These are phyloP conservation scores for Penicillium crustosum DNA, from an alignment of 2,329 filamentous ascomycete species.

Conservation along the genomic window DNA sequence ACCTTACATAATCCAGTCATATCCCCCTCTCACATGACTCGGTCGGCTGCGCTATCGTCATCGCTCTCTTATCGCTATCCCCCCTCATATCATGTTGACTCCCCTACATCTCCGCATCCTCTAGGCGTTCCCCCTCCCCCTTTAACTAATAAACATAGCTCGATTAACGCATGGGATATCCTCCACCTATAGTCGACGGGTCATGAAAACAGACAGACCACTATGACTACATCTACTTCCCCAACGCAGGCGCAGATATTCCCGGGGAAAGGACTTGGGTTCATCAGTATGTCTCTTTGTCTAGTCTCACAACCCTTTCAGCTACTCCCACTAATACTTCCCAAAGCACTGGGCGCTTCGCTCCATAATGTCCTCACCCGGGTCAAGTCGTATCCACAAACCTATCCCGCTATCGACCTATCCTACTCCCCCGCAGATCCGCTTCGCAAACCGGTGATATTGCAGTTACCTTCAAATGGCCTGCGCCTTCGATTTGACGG, in stretches of 20 bases:
- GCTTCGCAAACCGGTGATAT: conserved; percentile 69
- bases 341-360: conserved; percentile 78
- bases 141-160: neutral
- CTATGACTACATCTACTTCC: conserved; percentile 39
- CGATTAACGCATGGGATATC: neutral
- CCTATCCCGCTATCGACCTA: conserved; percentile 80
- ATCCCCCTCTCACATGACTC: conserved; percentile 25
- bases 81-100: conserved; percentile 1
- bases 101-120: neutral
- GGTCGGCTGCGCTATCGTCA: conserved; percentile 10
- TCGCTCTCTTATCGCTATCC: conserved; percentile 5
- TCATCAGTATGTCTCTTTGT: conserved; percentile 48
- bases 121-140: neutral
- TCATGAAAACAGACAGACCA: conserved; percentile 17
- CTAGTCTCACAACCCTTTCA: conserved; percentile 10
- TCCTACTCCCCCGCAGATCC: conserved; percentile 75
- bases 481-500: conserved; percentile 90
- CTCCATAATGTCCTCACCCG: conserved; percentile 85
- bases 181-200: neutral
- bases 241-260: conserved; percentile 58
- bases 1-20: conserved; percentile 18
- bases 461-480: conserved; percentile 80
- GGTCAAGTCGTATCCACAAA: conserved; percentile 80
- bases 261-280: conserved; percentile 66
- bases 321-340: conserved; percentile 25